phyloP scores from a whole-genome alignment of 139 green algal genomes.

The Limnomonas spitsbergensis region DNA sequence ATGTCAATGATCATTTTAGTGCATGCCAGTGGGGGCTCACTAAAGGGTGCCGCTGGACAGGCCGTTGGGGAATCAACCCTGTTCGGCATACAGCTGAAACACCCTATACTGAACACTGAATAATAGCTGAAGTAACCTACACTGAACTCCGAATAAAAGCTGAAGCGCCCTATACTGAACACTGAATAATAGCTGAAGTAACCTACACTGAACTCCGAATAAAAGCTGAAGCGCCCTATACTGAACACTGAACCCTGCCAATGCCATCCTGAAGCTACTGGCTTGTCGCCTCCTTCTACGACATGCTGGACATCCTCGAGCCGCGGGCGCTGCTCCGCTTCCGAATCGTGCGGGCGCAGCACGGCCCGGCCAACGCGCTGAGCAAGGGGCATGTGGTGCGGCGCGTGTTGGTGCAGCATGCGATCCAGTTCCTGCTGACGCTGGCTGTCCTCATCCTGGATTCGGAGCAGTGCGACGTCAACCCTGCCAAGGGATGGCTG shows the following conservation, averaged over 20 bases:
- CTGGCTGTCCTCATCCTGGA: constrained; percentile 37
- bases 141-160: too few relatives aligned
- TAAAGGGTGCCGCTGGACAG: too few relatives aligned
- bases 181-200: too few relatives aligned
- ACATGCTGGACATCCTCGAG: constrained; percentile 49
- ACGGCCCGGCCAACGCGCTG: constrained; percentile 21
- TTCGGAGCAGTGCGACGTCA: constrained; percentile 30
- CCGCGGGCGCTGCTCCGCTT: constrained; percentile 20
- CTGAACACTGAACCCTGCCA: constrained; percentile 36
- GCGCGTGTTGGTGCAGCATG: constrained; percentile 66
- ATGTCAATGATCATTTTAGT: too few relatives aligned
- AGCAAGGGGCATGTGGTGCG: constrained; percentile 38
- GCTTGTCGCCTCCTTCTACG: constrained; percentile 49
- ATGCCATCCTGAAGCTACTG: constrained; percentile 53
- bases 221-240: too few relatives aligned
- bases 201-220: too few relatives aligned
- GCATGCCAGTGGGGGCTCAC: too few relatives aligned
- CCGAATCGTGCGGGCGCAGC: constrained; percentile 13
- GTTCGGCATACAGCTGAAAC: too few relatives aligned
- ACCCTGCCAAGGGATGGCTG: constrained; percentile 6
- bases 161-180: too few relatives aligned
- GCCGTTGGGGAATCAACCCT: too few relatives aligned
- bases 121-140: too few relatives aligned
- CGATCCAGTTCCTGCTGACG: constrained; percentile 41
- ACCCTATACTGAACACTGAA: too few relatives aligned